A percentile compares a stretch with the other conserved stretches of the same genome.
Evolutionary conservation across 169 alveolate genomes (phyloP).

Genomic region (Eimeria praecox): DNA sequence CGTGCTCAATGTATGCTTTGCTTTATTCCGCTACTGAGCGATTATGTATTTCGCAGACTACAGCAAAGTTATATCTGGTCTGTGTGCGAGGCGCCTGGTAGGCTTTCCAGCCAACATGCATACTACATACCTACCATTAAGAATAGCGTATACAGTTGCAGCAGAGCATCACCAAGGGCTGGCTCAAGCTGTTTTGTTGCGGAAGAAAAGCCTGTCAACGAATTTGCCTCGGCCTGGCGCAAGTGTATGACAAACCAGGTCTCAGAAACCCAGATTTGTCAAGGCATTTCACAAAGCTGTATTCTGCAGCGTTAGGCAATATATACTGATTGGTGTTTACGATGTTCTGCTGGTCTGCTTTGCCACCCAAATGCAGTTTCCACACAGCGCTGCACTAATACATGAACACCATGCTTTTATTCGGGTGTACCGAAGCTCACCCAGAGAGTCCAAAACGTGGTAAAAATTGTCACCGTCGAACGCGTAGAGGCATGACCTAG

Average conservation of each 20-base stretch:
- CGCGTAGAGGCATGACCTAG: slow-evolving; percentile 53
- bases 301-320: not conserved
- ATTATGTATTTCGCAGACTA: not conserved
- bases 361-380: not conserved
- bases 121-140: not conserved
- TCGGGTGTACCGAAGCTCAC: not conserved
- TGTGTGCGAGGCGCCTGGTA: not conserved
- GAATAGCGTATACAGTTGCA: not conserved
- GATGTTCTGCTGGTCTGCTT: not conserved
- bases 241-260: not conserved
- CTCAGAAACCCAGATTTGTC: not conserved
- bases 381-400: not conserved
- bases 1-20: not conserved
- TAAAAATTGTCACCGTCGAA: slow-evolving; percentile 51
- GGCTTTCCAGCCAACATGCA: not conserved
- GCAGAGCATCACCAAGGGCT: not conserved
- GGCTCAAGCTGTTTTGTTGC: not conserved
- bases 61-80: not conserved
- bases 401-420: not conserved
- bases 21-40: not conserved
- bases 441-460: slow-evolving; percentile 62
- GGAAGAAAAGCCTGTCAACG: slow-evolving; percentile 45
- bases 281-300: not conserved
- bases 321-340: not conserved
- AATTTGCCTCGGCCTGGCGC: slow-evolving; percentile 45